phyloP scores from a whole-genome alignment of 495 filamentous ascomycete species.

The Podospora anserina region DNA sequence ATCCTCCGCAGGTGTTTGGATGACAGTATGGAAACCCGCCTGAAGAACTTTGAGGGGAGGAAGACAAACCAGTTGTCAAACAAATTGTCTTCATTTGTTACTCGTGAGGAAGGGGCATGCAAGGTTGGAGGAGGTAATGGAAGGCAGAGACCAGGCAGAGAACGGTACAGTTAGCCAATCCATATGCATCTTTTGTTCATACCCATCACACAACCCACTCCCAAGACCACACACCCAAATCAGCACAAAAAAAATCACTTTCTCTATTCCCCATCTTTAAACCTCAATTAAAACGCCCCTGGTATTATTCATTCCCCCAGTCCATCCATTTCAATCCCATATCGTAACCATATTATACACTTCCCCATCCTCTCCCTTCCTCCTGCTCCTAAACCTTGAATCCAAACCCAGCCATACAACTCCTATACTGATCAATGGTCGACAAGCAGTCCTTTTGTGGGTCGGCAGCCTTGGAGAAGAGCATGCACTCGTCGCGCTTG shows the following conservation, averaged over 20 bases:
- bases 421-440: slow-evolving; percentile 79
- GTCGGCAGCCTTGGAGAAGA: slow-evolving; percentile 78
- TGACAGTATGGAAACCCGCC: no score
- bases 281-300: neutral
- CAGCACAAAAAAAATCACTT: neutral
- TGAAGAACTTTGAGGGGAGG: no score
- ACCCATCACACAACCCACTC: no score
- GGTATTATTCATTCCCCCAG: neutral
- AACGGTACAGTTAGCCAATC: no score
- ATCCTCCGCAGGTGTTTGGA: no score
- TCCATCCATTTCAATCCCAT: neutral
- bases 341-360: neutral
- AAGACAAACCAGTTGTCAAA: no score
- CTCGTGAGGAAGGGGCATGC: no score
- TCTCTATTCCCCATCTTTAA: neutral
- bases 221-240: no score
- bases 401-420: slow-evolving; percentile 90
- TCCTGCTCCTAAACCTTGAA: slow-evolving; percentile 62
- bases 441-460: slow-evolving; percentile 75
- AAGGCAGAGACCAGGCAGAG: no score
- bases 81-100: no score
- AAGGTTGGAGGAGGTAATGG: no score
- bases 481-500: slow-evolving; percentile 94
- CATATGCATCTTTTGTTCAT: no score
- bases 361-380: neutral